Evolutionary conservation across 306 rosid genomes (phyloP).

Genomic region (Citrullus mucosospermus): DNA sequence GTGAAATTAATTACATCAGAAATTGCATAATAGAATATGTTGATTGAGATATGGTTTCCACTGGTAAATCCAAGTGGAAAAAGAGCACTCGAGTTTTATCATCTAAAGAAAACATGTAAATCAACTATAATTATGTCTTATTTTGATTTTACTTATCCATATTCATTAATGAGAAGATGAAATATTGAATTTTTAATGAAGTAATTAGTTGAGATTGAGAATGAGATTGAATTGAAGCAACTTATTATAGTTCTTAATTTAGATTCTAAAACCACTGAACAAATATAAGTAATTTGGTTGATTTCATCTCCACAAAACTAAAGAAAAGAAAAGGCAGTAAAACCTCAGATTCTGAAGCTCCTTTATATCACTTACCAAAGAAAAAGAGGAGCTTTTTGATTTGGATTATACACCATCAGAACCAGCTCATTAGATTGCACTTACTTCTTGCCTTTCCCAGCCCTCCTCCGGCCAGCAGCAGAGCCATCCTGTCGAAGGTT

Average conservation of each 20-base stretch:
- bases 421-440: not conserved
- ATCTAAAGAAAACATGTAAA: not conserved
- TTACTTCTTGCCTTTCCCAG: constrained; percentile 30
- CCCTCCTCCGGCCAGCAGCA: constrained; percentile 32
- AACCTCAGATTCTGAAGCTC: constrained; percentile 1
- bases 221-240: not conserved
- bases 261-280: not conserved
- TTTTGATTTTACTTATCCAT: not conserved
- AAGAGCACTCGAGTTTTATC: not conserved
- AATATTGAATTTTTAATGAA: not conserved
- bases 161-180: not conserved
- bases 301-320: not conserved
- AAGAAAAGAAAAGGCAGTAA: not conserved
- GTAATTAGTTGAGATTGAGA: not conserved
- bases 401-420: not conserved
- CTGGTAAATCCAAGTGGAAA: not conserved
- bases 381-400: not conserved
- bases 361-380: not conserved
- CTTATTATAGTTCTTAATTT: not conserved
- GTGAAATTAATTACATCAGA: not conserved
- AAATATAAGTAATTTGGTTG: not conserved
- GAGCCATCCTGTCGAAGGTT: constrained; percentile 25
- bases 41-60: not conserved
- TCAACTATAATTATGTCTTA: too few relatives aligned
- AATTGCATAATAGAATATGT: not conserved